Evolutionary conservation across 202 grass and related monocot species (phyloP).

Genomic region (Cymbopogon flexuosus): DNA sequence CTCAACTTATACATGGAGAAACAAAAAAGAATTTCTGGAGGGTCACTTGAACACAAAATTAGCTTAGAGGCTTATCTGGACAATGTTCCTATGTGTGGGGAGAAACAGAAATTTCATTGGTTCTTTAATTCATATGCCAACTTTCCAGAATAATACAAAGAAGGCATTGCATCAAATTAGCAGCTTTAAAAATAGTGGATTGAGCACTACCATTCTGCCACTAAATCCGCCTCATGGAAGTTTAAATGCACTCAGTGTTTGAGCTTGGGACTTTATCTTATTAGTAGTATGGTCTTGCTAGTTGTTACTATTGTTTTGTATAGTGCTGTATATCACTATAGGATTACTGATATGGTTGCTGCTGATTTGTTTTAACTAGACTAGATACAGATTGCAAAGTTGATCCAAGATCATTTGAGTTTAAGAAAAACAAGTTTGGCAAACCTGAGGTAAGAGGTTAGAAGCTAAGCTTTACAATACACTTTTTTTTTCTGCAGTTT

Average conservation of each 20-base stretch:
- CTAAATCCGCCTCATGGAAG: neutral
- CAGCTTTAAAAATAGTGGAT: neutral
- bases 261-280: slow-evolving; percentile 1
- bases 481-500: neutral
- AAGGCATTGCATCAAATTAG: neutral
- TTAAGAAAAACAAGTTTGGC: slow-evolving; percentile 83
- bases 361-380: slow-evolving; percentile 65
- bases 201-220: neutral
- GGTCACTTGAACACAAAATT: neutral
- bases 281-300: neutral
- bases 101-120: neutral
- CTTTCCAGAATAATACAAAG: neutral
- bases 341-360: slow-evolving; percentile 28
- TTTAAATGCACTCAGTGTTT: neutral
- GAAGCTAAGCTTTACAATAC: neutral
- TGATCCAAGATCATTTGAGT: slow-evolving; percentile 75
- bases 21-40: neutral
- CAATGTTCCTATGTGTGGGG: neutral
- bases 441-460: slow-evolving; percentile 82
- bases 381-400: slow-evolving; percentile 67
- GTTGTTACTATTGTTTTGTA: neutral
- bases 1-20: neutral
- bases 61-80: neutral
- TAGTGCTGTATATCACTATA: slow-evolving; percentile 16
- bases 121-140: neutral